Percentiles rank a stretch among this genome's conserved stretches.
These are phyloP conservation scores for Papilionanthe hybrid DNA, from an alignment of 116 monocot species.

Conservation along the genomic window DNA sequence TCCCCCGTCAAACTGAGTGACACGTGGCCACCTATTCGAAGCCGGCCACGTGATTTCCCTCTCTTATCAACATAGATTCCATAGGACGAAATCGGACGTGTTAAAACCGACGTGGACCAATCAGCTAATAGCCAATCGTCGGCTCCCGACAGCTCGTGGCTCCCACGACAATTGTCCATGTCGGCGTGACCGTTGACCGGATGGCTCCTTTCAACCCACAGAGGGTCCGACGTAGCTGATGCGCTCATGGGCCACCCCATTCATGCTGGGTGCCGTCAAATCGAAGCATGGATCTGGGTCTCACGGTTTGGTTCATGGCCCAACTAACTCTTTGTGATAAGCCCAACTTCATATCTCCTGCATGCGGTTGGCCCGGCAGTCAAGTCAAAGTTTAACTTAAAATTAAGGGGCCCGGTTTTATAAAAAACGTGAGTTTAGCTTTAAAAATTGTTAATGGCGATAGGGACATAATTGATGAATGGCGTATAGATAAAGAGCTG, in stretches of 20 bases:
- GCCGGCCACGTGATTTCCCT: too few species aligned
- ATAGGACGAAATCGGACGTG: not conserved
- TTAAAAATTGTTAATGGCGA: too few species aligned
- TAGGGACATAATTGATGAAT: too few species aligned
- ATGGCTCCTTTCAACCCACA: not conserved
- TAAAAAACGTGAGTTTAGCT: too few species aligned
- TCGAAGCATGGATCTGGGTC: slow-evolving; percentile 1
- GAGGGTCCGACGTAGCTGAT: too few species aligned
- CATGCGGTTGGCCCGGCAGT: not conserved
- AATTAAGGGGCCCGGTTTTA: too few species aligned
- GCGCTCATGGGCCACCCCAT: not conserved
- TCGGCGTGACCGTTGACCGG: not conserved
- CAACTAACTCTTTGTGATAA: not conserved
- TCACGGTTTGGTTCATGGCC: not conserved
- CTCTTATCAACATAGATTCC: too few species aligned
- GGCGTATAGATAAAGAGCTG: too few species aligned
- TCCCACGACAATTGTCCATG: not conserved
- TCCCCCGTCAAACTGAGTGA: too few species aligned
- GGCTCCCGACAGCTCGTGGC: not conserved
- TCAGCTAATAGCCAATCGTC: not conserved
- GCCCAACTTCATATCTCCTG: not conserved
- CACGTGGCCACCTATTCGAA: too few species aligned
- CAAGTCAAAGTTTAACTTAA: too few species aligned
- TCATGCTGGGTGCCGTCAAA: not conserved
- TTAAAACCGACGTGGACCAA: not conserved